These are phyloP conservation scores for Cordyceps fumosorosea DNA, from an alignment of 2,329 filamentous ascomycete genomes.

Conservation along the genomic window DNA sequence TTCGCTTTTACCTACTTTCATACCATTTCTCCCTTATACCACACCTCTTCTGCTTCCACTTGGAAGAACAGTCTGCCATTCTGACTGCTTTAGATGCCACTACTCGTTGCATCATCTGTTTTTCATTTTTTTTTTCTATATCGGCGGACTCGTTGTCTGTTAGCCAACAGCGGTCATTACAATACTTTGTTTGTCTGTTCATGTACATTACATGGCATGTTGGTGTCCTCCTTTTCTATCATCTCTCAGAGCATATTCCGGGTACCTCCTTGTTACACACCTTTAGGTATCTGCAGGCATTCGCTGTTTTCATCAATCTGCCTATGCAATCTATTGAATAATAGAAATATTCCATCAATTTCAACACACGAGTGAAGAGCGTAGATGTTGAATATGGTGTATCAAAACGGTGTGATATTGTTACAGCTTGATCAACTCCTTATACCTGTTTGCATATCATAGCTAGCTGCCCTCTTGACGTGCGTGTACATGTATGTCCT, in stretches of 20 bases:
- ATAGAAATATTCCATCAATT: not conserved
- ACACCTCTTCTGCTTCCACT: not conserved
- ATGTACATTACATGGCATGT: constrained; percentile 3
- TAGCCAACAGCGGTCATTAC: not conserved
- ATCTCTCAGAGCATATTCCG: not conserved
- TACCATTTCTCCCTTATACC: not conserved
- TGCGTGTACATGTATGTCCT: not conserved
- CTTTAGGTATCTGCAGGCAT: not conserved
- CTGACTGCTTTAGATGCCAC: not conserved
- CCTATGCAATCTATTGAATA: constrained; percentile 1
- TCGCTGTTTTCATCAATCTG: not conserved
- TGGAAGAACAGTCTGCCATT: not conserved
- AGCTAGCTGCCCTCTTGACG: not conserved
- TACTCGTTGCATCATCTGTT: not conserved
- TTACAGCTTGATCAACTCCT: constrained; percentile 9
- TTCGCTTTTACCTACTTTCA: not conserved
- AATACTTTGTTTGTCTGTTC: not conserved
- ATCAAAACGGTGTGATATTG: not conserved
- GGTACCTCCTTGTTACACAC: not conserved
- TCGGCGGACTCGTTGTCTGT: not conserved
- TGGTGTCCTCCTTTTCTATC: not conserved
- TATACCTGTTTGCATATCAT: constrained; percentile 3
- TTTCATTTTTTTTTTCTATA: not conserved
- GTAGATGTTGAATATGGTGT: not conserved
- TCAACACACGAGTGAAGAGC: not conserved